Conservation (phyloP, 805 yeast genomes). For the Candida railenensis region DNA sequence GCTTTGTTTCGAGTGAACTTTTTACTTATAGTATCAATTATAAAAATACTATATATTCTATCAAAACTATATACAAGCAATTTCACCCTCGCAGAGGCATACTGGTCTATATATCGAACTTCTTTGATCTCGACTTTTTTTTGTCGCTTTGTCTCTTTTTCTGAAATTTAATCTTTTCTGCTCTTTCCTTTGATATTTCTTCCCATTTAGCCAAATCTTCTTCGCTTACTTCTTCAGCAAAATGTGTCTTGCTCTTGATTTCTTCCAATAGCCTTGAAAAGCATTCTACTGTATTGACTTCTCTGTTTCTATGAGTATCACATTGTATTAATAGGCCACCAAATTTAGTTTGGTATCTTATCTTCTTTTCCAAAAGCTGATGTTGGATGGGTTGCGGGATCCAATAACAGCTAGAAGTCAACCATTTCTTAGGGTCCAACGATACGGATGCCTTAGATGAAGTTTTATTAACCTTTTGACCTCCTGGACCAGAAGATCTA, state of each 20-base stretch:
- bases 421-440: constrained; percentile 43
- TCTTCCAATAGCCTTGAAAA: constrained; percentile 56
- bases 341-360: constrained; percentile 53
- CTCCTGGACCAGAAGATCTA: constrained; percentile 83
- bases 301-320: constrained; percentile 59
- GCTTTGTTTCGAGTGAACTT: no score
- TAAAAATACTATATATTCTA: no score
- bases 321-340: constrained; percentile 61
- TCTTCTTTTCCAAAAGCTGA: constrained; percentile 38
- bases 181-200: constrained; percentile 26
- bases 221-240: constrained; percentile 47
- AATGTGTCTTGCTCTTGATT: constrained; percentile 45
- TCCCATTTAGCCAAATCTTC: constrained; percentile 55
- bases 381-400: constrained; percentile 51
- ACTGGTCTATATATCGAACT: constrained; percentile 28
- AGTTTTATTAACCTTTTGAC: constrained; percentile 80
- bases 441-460: constrained; percentile 65
- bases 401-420: constrained; percentile 48
- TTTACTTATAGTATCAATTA: no score
- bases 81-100: no score
- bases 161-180: constrained; percentile 30
- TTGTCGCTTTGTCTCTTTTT: constrained; percentile 40
- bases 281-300: constrained; percentile 56
- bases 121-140: constrained; percentile 34
- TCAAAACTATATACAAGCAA: no score